A percentile compares a stretch with the other conserved stretches of the same genome.
Conservation (phyloP, 2,329 filamentous ascomycete genomes). For the Hypocreales sp. region DNA sequence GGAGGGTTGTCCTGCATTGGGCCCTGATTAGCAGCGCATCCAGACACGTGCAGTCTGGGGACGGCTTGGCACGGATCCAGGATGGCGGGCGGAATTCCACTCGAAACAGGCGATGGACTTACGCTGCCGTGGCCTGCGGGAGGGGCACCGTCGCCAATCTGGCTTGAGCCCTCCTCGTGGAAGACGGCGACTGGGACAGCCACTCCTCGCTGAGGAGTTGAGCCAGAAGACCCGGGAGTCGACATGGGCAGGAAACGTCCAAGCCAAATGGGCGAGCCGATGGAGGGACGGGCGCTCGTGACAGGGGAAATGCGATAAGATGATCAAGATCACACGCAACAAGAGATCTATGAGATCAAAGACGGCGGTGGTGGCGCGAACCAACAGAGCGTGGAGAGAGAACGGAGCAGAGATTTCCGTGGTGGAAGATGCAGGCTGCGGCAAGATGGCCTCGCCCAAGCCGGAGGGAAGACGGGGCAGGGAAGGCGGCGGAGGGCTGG, state of each 20-base stretch:
- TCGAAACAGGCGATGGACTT: slow-evolving; percentile 2
- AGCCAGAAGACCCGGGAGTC: slow-evolving; percentile 10
- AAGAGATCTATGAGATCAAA: slow-evolving; percentile 13
- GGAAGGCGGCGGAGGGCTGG: too few relatives aligned
- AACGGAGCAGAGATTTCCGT: slow-evolving; percentile 3
- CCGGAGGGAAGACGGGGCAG: neutral
- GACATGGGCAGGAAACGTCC: too few relatives aligned
- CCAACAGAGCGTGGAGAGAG: slow-evolving; percentile 4
- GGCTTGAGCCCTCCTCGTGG: slow-evolving; percentile 9
- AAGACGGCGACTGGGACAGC: slow-evolving; percentile 4
- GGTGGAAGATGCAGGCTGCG: slow-evolving; percentile 3
- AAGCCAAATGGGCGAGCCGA: too few relatives aligned
- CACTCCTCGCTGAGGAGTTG: slow-evolving; percentile 11
- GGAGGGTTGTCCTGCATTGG: slow-evolving; percentile 8
- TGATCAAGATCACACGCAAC: slow-evolving; percentile 13
- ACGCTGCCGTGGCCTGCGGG: slow-evolving; percentile 6
- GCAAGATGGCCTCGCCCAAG: slow-evolving; percentile 1
- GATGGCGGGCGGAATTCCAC: neutral
- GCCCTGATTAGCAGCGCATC: neutral
- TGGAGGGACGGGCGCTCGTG: too few relatives aligned
- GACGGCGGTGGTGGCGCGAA: slow-evolving; percentile 11
- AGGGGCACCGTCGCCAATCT: slow-evolving; percentile 5
- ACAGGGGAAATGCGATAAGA: slow-evolving; percentile 4
- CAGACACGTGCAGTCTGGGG: neutral
- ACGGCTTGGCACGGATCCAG: too few relatives aligned